Evolutionary conservation across 2,329 filamentous ascomycete species (phyloP).

Genomic region (Diaporthe sp.): DNA sequence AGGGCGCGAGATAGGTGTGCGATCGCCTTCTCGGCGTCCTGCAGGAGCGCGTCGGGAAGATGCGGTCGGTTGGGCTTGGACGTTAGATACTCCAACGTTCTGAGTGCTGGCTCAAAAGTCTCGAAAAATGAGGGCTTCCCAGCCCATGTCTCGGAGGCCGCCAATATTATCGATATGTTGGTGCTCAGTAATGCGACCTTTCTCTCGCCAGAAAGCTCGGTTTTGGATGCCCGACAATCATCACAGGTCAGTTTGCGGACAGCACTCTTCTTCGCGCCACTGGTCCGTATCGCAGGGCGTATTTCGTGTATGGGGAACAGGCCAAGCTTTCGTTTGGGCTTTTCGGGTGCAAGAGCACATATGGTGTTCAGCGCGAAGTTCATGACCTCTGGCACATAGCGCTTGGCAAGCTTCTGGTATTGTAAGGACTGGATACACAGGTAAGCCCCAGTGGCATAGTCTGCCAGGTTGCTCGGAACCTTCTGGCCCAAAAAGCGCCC

Average conservation of each 20-base stretch:
- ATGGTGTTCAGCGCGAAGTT: conserved; percentile 84
- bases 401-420: conserved; percentile 85
- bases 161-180: conserved; percentile 72
- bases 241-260: conserved; percentile 67
- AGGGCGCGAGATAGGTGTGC: conserved; percentile 65
- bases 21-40: conserved; percentile 53
- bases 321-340: conserved; percentile 57
- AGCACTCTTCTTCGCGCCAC: conserved; percentile 50
- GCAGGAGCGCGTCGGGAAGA: conserved; percentile 56
- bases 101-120: conserved; percentile 75
- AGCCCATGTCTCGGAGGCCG: conserved; percentile 78
- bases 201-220: conserved; percentile 47
- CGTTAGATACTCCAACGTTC: conserved; percentile 70
- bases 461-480: conserved; percentile 70
- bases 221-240: conserved; percentile 58
- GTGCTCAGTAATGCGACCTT: conserved; percentile 72
- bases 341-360: conserved; percentile 69
- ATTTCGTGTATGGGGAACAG: conserved; percentile 72
- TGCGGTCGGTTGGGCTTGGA: conserved; percentile 62
- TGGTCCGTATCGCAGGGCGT: conserved; percentile 60
- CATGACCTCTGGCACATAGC: conserved; percentile 89
- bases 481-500: conserved; percentile 85
- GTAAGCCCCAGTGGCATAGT: conserved; percentile 80
- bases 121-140: conserved; percentile 80
- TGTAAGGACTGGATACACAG: conserved; percentile 82